Conservation (phyloP, 1,284 basidiomycete species). For the Ganoderma resinaceum region DNA sequence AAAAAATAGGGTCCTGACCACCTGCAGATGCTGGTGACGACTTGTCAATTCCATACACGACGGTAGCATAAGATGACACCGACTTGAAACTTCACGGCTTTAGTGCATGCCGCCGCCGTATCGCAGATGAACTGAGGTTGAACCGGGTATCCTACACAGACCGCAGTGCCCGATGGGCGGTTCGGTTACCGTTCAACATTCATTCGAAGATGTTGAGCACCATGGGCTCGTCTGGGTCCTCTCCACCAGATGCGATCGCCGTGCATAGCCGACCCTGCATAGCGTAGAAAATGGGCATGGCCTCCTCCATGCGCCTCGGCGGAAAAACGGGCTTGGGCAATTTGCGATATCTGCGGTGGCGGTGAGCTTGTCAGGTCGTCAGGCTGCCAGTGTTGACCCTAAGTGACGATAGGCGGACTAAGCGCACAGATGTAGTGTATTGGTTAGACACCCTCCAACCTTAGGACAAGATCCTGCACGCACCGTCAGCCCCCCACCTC, state of each 20-base stretch:
- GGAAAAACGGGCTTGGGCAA: neutral
- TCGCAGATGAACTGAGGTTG: slow-evolving; percentile 31
- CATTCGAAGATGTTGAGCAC: slow-evolving; percentile 34
- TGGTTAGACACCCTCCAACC: neutral
- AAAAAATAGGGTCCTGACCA: neutral
- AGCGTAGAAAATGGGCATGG: neutral
- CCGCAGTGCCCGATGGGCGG: slow-evolving; percentile 35
- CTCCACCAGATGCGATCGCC: neutral
- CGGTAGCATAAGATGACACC: neutral
- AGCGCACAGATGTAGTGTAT: neutral
- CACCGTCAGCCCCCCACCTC: neutral
- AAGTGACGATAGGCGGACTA: neutral
- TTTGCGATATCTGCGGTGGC: neutral
- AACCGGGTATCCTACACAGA: slow-evolving; percentile 39
- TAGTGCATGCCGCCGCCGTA: slow-evolving; percentile 31
- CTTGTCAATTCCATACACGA: neutral
- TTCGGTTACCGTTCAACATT: slow-evolving; percentile 37
- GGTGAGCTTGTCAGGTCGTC: neutral
- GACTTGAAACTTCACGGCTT: slow-evolving; percentile 33
- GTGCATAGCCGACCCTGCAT: neutral
- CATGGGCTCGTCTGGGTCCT: neutral
- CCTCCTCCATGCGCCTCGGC: neutral
- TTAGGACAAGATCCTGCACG: neutral
- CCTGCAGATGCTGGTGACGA: neutral
- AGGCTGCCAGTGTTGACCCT: neutral